Evolutionary conservation across 1,284 basidiomycete genomes (phyloP), one percentile per base, ranked within the genome.

Genomic region (Rhodotorula glutinis): DNA sequence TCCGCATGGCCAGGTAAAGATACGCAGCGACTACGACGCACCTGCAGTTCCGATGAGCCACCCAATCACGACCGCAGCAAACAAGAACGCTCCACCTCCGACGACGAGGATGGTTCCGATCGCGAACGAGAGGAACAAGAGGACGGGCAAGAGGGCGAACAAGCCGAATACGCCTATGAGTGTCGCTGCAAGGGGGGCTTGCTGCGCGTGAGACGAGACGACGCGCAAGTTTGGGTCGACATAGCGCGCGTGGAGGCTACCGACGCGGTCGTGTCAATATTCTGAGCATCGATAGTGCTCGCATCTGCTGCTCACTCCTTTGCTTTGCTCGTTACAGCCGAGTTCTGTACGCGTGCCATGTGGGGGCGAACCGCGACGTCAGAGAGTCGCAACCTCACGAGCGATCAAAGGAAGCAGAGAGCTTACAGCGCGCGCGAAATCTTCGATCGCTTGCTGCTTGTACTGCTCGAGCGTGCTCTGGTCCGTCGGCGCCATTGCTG

Each of bases 31-130:
- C 10, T 8, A 19, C 4, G 29, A 46, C 67, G 33, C 33, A 63
- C 67, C 65, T 13, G 64, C 68, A 23, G 58, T 51, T 2, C 64
- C 68, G 40, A 70, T 54, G 46, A 66, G 47, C 60, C 58, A 66
- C 3, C 30, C 41, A 57, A 64, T 53, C 38, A 60, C 25, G 41
- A 52, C 55, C 1, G 58, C 33, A n/a, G 68, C 56, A 5, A 41
- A 46, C 38, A 66, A 27, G 23, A 70, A 44, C 3, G 68, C 64
- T 2, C 46, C 55, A 5, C 68, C 68, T 4, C 63, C 63, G n/a
- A 70, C 47, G 40, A 66, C 38, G 54, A 70, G 52, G n/a, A 63
- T 8, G 19, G 58, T 44, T 2, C 53, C 53, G 53, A 56, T 9
- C 43, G 64, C 33, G 33, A 66, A 70, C 33, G 61, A 11, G 52